Evolutionary conservation across 2,329 filamentous ascomycete species (phyloP), one percentile per base, ranked within the genome.

Genomic region (Sporothrix pseudoabietina): DNA sequence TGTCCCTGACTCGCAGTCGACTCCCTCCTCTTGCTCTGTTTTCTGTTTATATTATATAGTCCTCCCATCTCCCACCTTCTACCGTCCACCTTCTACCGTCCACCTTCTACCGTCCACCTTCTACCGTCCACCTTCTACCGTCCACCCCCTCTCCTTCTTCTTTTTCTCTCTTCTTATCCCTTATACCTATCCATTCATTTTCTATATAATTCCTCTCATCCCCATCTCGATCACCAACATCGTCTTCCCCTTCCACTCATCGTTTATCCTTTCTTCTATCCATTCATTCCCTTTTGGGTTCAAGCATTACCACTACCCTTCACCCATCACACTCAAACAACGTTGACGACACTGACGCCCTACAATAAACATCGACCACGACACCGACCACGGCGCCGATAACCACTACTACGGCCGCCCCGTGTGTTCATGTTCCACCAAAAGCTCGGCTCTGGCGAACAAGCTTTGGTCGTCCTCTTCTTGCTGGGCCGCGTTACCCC

Each of bases 371-470:
- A 19, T 26, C 59, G 35, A 39, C 59, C n/a, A n/a, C 35, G 14
- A 8, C 59, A 12, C 9, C 35, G 6, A 44, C 59, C 9, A 12
- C 59, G 39, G 19, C 30, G 55, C 16, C 55, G 14, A 49, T 44
- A 9, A 44, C 41, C 41, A 44, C 10, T 39, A 26, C 49, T 55
- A 69, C 39, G 26, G 12, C n/a, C 7, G 49, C 55, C 26, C 30
- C 47, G 41, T 44, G 41, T 16, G 52, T 70, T 57, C 52, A 70
- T 70, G 68, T 59, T 70, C 30, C 49, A 19, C 32, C 52, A 70
- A 47, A 26, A 59, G 22, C 39, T 47, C 32, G 22, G 52, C 35
- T 61, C 59, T 47, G n/a, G 54, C 32, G 59, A 30, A 41, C 54
- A 59, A 49, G 54, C 22, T 41, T 19, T 61, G 35, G 39, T 49